Evolutionary conservation across 78 protist genomes (phyloP).

Genomic region (Dictyostelium purpureum): DNA sequence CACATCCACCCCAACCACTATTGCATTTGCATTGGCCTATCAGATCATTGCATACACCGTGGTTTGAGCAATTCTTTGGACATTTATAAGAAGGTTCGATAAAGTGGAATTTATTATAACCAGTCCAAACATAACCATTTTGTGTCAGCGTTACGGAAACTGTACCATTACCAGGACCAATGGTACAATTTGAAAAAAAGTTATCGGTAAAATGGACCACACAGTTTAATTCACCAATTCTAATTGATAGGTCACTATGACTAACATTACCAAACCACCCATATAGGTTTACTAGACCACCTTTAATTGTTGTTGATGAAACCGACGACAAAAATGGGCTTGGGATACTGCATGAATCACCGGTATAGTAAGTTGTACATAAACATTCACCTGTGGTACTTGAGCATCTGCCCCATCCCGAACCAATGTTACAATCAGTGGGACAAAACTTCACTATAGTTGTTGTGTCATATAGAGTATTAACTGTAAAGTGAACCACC

Average conservation of each 20-base stretch:
- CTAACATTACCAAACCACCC: slow-evolving; percentile 14
- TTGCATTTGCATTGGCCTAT: no score
- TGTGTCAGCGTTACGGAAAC: neutral
- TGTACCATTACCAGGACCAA: neutral
- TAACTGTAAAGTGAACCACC: no score
- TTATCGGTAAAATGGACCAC: neutral
- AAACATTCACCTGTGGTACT: no score
- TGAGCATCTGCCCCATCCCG: no score
- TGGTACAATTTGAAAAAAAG: neutral
- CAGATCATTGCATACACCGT: no score
- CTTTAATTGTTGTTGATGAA: neutral
- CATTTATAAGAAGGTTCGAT: neutral
- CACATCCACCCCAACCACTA: no score
- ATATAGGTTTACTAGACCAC: neutral
- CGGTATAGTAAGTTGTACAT: no score
- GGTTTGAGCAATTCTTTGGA: neutral
- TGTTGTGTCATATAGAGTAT: no score
- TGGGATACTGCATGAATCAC: no score
- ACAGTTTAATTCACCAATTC: neutral
- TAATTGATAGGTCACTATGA: neutral
- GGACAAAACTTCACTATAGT: no score
- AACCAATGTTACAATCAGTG: no score
- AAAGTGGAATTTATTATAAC: neutral
- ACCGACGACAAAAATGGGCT: no score
- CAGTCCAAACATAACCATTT: neutral